Conservation (phyloP, 495 filamentous ascomycete genomes). For the Penicilliopsis zonata region DNA sequence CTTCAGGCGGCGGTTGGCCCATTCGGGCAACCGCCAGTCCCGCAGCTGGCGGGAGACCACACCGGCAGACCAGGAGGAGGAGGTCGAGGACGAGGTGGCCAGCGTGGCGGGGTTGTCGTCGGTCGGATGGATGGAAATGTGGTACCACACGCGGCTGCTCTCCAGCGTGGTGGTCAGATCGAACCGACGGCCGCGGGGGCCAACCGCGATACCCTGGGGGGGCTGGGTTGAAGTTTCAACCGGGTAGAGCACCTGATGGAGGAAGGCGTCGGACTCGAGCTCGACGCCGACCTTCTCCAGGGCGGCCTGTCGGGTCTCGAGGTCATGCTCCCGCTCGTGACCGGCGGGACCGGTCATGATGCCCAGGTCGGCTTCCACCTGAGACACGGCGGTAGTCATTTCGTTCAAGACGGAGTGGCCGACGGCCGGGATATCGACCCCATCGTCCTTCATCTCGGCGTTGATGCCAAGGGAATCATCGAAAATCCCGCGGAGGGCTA, state of each 20-base stretch:
- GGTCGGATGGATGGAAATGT: conserved; percentile 81
- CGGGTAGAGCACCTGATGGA: conserved; percentile 76
- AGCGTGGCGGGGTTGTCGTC: conserved; percentile 70
- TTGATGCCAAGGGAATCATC: conserved; percentile 90
- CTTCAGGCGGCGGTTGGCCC: conserved; percentile 87
- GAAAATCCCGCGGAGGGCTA: conserved; percentile 78
- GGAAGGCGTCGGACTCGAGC: conserved; percentile 71
- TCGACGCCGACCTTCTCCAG: conserved; percentile 77
- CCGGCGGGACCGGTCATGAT: conserved; percentile 51
- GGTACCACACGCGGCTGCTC: conserved; percentile 90
- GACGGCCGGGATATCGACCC: conserved; percentile 54
- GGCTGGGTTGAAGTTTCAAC: no score
- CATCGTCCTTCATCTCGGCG: conserved; percentile 91
- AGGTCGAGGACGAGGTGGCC: conserved; percentile 45
- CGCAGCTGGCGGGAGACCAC: conserved; percentile 86
- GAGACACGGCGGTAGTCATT: conserved; percentile 68
- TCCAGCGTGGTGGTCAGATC: conserved; percentile 56
- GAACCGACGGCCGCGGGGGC: conserved; percentile 60
- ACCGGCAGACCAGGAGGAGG: conserved; percentile 79
- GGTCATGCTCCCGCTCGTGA: conserved; percentile 62
- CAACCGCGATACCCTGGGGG: conserved; percentile 62
- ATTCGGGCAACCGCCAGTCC: conserved; percentile 86
- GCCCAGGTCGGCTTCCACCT: conserved; percentile 72
- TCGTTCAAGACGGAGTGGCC: conserved; percentile 73
- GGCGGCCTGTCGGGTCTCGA: conserved; percentile 69